Evolutionary conservation across 2,329 filamentous ascomycete genomes (phyloP).

Genomic region (Fusarium sp.): DNA sequence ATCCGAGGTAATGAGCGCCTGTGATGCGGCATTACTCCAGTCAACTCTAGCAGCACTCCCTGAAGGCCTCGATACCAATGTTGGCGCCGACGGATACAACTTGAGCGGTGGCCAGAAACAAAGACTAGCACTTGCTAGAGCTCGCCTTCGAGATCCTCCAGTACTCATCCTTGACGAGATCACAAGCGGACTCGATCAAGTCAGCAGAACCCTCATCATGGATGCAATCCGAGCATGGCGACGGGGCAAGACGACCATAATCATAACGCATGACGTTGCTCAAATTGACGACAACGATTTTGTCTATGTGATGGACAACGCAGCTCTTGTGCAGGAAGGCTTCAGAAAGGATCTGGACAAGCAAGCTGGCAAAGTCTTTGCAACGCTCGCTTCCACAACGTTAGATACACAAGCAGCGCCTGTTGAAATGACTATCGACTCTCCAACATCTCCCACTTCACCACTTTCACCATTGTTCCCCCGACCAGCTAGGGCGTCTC

Average conservation of each 20-base stretch:
- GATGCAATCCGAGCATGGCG: constrained; percentile 82
- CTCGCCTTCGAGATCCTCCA: constrained; percentile 78
- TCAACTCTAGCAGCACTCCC: constrained; percentile 75
- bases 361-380: constrained; percentile 59
- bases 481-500: constrained; percentile 16
- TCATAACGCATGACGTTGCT: constrained; percentile 90
- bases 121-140: constrained; percentile 81
- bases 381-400: constrained; percentile 50
- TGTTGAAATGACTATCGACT: constrained; percentile 29
- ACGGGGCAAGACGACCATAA: constrained; percentile 83
- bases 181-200: constrained; percentile 85
- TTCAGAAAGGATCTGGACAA: constrained; percentile 66
- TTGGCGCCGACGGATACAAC: constrained; percentile 75
- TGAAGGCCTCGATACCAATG: constrained; percentile 74
- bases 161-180: constrained; percentile 90
- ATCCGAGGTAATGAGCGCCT: constrained; percentile 70
- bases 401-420: constrained; percentile 4
- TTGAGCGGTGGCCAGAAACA: constrained; percentile 90
- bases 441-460: constrained; percentile 15
- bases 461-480: constrained; percentile 22
- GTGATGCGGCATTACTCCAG: constrained; percentile 75
- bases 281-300: constrained; percentile 80
- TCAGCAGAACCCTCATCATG: constrained; percentile 75
- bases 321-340: constrained; percentile 75
- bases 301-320: constrained; percentile 81